Conservation (phyloP, 2,329 filamentous ascomycete species). For the Pestalotiopsis sp. region DNA sequence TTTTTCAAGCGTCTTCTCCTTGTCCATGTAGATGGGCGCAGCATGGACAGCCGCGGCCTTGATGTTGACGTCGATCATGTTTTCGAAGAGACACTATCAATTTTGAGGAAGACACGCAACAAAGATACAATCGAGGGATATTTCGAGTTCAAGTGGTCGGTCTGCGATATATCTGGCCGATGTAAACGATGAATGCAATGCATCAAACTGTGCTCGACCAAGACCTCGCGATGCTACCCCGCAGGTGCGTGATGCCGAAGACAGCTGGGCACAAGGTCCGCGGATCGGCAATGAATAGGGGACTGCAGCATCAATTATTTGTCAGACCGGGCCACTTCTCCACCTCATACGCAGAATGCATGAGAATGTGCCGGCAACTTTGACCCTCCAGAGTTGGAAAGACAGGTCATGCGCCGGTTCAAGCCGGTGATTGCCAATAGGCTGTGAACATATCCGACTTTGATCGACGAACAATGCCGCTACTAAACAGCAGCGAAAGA, state of each 20-base stretch:
- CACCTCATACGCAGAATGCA: neutral
- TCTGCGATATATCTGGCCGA: neutral
- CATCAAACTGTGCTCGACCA: neutral
- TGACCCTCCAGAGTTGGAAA: neutral
- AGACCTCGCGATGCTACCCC: neutral
- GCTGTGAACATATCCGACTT: neutral
- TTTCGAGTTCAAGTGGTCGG: neutral
- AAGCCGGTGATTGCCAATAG: neutral
- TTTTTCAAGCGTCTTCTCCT: conserved; percentile 20
- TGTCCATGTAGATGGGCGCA: conserved; percentile 23
- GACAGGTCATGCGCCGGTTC: neutral
- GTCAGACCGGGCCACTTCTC: neutral
- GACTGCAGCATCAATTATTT: neutral
- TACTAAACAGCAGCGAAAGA: neutral
- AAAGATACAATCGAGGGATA: neutral
- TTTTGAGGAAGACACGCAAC: neutral
- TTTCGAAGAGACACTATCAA: neutral
- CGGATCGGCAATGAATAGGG: neutral
- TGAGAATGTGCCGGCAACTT: neutral
- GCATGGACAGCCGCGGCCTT: conserved; percentile 21
- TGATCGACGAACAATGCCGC: neutral
- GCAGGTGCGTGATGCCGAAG: neutral
- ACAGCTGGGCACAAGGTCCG: neutral
- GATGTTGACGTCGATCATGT: conserved; percentile 15
- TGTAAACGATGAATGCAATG: neutral